Evolutionary conservation across 2,329 filamentous ascomycete genomes (phyloP), one percentile per base, ranked within the genome.

Genomic region (Colletotrichum tabaci): DNA sequence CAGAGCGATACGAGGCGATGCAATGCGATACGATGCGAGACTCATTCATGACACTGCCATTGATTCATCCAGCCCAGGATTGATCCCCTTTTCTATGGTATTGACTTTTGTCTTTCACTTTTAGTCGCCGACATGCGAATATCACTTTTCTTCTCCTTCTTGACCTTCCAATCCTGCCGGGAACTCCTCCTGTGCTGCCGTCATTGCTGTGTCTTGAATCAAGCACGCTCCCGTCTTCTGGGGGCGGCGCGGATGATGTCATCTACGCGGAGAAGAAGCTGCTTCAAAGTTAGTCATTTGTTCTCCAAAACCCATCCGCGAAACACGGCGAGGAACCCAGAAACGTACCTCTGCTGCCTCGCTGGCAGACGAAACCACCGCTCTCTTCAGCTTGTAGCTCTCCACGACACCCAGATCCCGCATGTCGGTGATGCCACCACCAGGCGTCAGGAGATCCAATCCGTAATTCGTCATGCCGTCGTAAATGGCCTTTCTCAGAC

Each of bases 381-480:
- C 96, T 81, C 91, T 93, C 90, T 99, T 99, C 81, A 99, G 86
- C 88, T 99, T 99, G 88, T 98, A 98, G 83, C 94, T 97, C 86
- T 99, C 96, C 76, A 99, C 93, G 38, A 99, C 95, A 55, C 96
- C 96, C 58, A 97, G 82, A 78, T 99, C 94, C 65, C 96, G 90
- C 96, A 99, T 99, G 79, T 99, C 96, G 15, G 94, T 89, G 78
- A 99, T 94, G 55, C 95, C 95, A 71, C 96, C 96, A 50, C 96
- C 96, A 2, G 96, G 95, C 1, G 92, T 94, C 84, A 93, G 87
- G 74, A 99, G 86, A 80, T 99, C 96, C 74, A 99, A 86, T 23
- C 96, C 96, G 65, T 96, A 97, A 72, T 92, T 98, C 61, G 92
- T 95, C 89, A 98, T 91, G 74, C 96, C 96, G 74, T 96, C 94